Base-by-base conservation (phyloP, 768 basidiomycete species). In the Boletus sp. region DNA sequence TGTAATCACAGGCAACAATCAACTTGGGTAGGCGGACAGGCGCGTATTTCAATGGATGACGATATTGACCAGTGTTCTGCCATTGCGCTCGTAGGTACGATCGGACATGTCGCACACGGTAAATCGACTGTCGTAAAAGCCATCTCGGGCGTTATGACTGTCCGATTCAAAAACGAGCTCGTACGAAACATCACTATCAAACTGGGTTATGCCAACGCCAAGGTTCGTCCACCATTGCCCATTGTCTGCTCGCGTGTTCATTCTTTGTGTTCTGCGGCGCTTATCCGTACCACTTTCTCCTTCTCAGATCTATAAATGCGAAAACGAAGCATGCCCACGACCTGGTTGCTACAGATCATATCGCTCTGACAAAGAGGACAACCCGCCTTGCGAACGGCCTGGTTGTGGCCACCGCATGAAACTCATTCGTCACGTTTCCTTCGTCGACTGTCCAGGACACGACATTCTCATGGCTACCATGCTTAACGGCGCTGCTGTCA, bases 381-480 rank as follows among this genome's bases (percentile, higher is more conserved):
- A 85, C 64, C 96, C 96, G 7, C 87, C 87, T 17, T 99, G 97
- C 74, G 94, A 97, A 74, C 83, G 93, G 18, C 91, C 92, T 20
- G 92, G 93, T 58, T 98, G 97, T 75, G 88, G 86, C 39, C 85
- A 86, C 54, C 83, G 84, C 17, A 94, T 98, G 93, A 89, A 89
- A 66, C 85, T 98, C 63, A 70, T 98, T 61, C 88, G 95, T 63
- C 97, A 99, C 67, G 95, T 98, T 68, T 98, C 96, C 4, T 99
- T 99, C 75, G 97, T 99, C 70, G 97, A 99, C 74, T 94, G 90
- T 65, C 93, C 92, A 1, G 92, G 95, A 59, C 95, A 96, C 84
- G 94, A 98, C 75, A 98, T 99, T 86, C 87, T 99, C 74, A 99
- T 99, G 97, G 97, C 97, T 50, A 99, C 96, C 62, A 99, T 99